Evolutionary conservation across 1,139 yeast genomes (phyloP).

Genomic region (Citeromyces hawaiiensis): DNA sequence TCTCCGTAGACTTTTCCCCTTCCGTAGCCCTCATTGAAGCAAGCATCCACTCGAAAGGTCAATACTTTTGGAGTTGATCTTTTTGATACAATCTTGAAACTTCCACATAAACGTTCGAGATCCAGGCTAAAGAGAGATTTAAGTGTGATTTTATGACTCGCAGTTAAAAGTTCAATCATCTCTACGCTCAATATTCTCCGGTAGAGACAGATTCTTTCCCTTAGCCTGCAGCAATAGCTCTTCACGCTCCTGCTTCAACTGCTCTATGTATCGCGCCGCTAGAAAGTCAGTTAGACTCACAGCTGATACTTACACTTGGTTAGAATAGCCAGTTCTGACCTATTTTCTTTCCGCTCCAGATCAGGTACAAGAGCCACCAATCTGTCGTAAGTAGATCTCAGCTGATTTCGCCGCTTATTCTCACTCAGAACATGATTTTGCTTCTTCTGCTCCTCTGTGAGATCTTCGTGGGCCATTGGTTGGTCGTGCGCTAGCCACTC

Average conservation of each 20-base stretch:
- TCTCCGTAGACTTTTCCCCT: too few species aligned
- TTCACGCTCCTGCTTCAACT: conserved; percentile 11
- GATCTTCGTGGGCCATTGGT: conserved; percentile 6
- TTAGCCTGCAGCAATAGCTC: conserved; percentile 8
- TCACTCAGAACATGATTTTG: conserved; percentile 27
- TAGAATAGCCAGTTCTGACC: conserved; percentile 23
- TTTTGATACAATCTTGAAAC: too few species aligned
- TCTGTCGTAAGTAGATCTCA: conserved; percentile 23
- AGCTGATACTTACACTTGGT: conserved; percentile 8
- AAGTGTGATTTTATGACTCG: too few species aligned
- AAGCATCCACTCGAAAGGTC: too few species aligned
- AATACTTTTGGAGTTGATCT: too few species aligned
- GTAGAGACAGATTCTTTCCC: conserved; percentile 9
- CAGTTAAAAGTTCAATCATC: neutral
- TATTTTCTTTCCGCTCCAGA: conserved; percentile 17
- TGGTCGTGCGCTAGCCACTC: conserved; percentile 1
- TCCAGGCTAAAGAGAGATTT: too few species aligned
- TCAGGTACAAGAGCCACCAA: conserved; percentile 24
- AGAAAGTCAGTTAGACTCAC: conserved; percentile 1
- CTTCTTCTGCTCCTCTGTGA: conserved; percentile 22
- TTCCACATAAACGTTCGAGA: too few species aligned
- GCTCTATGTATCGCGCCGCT: conserved; percentile 13
- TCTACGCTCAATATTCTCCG: conserved; percentile 3
- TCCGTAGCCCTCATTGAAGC: too few species aligned
- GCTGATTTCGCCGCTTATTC: conserved; percentile 23